Evolutionary conservation across 495 filamentous ascomycete species (phyloP).

Genomic region (Neurospora sp.): DNA sequence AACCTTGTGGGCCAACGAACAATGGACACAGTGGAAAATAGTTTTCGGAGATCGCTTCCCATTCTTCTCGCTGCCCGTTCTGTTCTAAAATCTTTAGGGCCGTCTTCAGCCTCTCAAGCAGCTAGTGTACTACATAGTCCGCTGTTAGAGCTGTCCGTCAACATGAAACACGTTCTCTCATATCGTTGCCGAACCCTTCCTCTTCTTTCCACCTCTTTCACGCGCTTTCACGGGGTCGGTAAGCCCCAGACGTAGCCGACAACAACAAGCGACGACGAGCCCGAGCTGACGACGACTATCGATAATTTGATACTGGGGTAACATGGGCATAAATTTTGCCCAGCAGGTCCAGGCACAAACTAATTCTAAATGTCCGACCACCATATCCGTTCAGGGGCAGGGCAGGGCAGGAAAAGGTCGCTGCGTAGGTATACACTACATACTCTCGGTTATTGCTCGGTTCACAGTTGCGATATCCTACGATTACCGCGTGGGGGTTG

Average conservation of each 20-base stretch:
- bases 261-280: not conserved
- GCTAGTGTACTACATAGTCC: not conserved
- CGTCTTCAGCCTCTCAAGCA: not conserved
- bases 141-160: not conserved
- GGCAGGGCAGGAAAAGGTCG: not conserved
- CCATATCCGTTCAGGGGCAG: not conserved
- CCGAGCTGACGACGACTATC: not conserved
- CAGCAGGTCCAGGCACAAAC: not conserved
- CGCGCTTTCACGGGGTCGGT: not conserved
- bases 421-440: not conserved
- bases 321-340: not conserved
- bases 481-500: too few relatives aligned
- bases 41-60: not conserved
- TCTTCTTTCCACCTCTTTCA: not conserved
- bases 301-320: not conserved
- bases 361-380: not conserved
- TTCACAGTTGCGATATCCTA: not conserved
- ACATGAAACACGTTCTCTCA: not conserved
- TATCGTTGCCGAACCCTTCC: not conserved
- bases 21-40: not conserved
- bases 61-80: not conserved
- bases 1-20: not conserved
- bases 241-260: not conserved
- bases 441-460: not conserved
- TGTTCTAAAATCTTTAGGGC: not conserved